A percentile compares a stretch with the other conserved stretches of the same genome.
Evolutionary conservation across 2,329 filamentous ascomycete species (phyloP).

Genomic region (Cadophora gregata): DNA sequence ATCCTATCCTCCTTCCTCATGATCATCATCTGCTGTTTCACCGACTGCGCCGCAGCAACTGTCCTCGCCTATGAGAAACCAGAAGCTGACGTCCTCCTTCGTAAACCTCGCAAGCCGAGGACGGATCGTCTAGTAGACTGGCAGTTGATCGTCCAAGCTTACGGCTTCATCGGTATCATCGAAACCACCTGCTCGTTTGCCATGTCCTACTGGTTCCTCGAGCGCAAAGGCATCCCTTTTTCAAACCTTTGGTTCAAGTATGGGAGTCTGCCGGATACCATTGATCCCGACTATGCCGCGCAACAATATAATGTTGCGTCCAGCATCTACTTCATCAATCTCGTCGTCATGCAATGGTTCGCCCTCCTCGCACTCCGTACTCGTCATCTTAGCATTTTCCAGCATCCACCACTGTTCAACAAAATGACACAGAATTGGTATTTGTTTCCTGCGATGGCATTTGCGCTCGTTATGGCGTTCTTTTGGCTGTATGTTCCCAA

Average conservation of each 20-base stretch:
- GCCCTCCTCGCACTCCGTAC: conserved; percentile 74
- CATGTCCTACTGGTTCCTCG: conserved; percentile 71
- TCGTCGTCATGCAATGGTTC: conserved; percentile 85
- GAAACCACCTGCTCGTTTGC: conserved; percentile 65
- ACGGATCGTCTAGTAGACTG: conserved; percentile 76
- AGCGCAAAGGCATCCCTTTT: conserved; percentile 69
- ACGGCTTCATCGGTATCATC: conserved; percentile 71
- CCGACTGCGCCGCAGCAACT: conserved; percentile 75
- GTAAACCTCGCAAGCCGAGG: conserved; percentile 70
- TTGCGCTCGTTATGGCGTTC: conserved; percentile 71
- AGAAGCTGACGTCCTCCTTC: conserved; percentile 75
- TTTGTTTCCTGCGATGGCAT: conserved; percentile 73
- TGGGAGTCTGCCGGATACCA: conserved; percentile 52
- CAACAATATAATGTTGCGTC: conserved; percentile 50
- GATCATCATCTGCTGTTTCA: conserved; percentile 64
- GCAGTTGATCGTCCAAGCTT: conserved; percentile 74
- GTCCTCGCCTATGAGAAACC: conserved; percentile 78
- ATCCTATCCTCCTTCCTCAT: conserved; percentile 65
- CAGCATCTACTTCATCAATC: conserved; percentile 76
- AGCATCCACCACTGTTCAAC: conserved; percentile 73
- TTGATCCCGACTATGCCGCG: conserved; percentile 61
- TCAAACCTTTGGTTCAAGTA: conserved; percentile 71
- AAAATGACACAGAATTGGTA: conserved; percentile 69
- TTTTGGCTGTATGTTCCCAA: conserved; percentile 73
- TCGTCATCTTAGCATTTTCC: conserved; percentile 69